These are phyloP conservation scores for Puccinia novopanici DNA, from an alignment of 1,284 basidiomycete genomes.

Conservation along the genomic window DNA sequence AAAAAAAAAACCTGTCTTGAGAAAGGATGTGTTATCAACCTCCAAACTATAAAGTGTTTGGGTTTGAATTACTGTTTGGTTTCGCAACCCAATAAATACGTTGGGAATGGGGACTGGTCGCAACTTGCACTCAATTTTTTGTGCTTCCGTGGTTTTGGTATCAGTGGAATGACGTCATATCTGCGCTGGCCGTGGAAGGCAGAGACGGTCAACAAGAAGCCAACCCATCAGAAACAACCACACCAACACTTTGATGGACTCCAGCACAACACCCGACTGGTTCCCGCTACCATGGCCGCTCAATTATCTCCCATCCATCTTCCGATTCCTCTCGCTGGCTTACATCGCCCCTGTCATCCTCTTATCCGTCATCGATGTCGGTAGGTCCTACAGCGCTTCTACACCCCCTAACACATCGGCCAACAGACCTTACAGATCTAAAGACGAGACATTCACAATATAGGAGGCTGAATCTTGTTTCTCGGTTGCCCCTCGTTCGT, in stretches of 20 bases:
- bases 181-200: too few relatives aligned
- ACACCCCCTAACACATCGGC: neutral
- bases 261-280: neutral
- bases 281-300: conserved; percentile 33
- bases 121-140: too few relatives aligned
- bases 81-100: too few relatives aligned
- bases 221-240: too few relatives aligned
- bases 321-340: conserved; percentile 15
- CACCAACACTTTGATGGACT: neutral
- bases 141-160: too few relatives aligned
- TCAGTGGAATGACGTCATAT: too few relatives aligned
- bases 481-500: neutral
- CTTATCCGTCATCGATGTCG: conserved; percentile 40
- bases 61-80: too few relatives aligned
- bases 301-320: conserved; percentile 29
- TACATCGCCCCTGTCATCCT: conserved; percentile 31
- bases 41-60: too few relatives aligned
- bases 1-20: too few relatives aligned
- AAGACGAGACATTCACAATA: neutral
- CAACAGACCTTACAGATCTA: neutral
- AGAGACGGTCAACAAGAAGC: too few relatives aligned
- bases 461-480: neutral
- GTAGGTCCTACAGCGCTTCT: conserved; percentile 13
- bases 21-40: too few relatives aligned
- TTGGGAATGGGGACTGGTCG: too few relatives aligned